Evolutionary conservation across 495 filamentous ascomycete genomes (phyloP).

Genomic region (Rostrohypoxylon terebratum): DNA sequence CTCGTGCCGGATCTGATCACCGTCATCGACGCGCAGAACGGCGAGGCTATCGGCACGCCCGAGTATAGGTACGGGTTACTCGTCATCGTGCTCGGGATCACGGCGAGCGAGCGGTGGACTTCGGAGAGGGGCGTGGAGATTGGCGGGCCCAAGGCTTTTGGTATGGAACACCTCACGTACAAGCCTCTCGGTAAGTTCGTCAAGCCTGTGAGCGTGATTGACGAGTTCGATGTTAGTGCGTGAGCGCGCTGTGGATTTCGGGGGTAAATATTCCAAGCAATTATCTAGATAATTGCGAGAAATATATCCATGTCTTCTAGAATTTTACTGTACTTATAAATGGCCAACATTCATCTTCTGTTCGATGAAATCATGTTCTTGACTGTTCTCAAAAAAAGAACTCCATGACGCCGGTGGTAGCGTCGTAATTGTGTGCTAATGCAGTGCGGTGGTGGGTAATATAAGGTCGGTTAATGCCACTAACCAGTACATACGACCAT

Average conservation of each 20-base stretch:
- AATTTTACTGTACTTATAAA: not conserved
- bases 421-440: not conserved
- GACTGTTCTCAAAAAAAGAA: no score
- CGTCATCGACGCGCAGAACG: conserved; percentile 70
- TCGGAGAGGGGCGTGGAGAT: conserved; percentile 62
- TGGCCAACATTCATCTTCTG: not conserved
- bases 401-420: not conserved
- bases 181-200: conserved; percentile 61
- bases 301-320: not conserved
- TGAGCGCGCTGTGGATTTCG: conserved; percentile 54
- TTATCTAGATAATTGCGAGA: not conserved
- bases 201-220: conserved; percentile 64
- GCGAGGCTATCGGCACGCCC: conserved; percentile 69
- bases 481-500: conserved; percentile 57
- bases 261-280: not conserved
- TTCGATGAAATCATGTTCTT: not conserved
- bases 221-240: conserved; percentile 60
- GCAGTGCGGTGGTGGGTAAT: not conserved
- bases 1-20: conserved; percentile 71
- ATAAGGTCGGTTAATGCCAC: not conserved
- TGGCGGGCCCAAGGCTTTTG: conserved; percentile 65
- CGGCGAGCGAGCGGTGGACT: conserved; percentile 68
- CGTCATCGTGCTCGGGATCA: conserved; percentile 68
- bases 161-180: conserved; percentile 62
- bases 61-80: conserved; percentile 71